These are phyloP conservation scores for Cyberlindnera nakhonratchasimensis DNA, from an alignment of 805 yeast genomes.

Conservation along the genomic window DNA sequence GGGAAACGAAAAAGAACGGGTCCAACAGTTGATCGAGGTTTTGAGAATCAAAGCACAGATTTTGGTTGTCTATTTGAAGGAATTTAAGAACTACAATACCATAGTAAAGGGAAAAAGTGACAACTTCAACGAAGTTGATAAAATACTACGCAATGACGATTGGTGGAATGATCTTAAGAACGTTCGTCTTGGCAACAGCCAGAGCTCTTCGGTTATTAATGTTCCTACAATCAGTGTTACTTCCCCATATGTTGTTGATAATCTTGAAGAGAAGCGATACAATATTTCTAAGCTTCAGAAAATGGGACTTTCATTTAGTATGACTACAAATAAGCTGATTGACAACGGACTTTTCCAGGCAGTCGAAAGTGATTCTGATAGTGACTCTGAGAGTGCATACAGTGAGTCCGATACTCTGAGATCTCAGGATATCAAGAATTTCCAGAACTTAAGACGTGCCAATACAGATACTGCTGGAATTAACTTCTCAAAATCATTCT, in stretches of 20 bases:
- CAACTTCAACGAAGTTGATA: slow-evolving; percentile 45
- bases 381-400: slow-evolving; percentile 28
- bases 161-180: slow-evolving; percentile 81
- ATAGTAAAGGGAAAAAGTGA: slow-evolving; percentile 65
- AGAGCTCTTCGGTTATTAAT: slow-evolving; percentile 26
- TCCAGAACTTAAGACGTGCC: slow-evolving; percentile 10
- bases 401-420: slow-evolving; percentile 18
- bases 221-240: slow-evolving; percentile 34
- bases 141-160: slow-evolving; percentile 53
- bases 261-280: slow-evolving; percentile 30
- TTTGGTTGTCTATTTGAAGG: slow-evolving; percentile 63
- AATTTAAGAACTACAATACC: slow-evolving; percentile 63
- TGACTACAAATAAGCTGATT: slow-evolving; percentile 58
- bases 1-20: slow-evolving; percentile 61
- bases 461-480: slow-evolving; percentile 3
- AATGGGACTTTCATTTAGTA: slow-evolving; percentile 73
- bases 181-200: slow-evolving; percentile 42
- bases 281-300: slow-evolving; percentile 63
- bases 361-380: slow-evolving; percentile 27
- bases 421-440: slow-evolving; percentile 5
- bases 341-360: slow-evolving; percentile 29
- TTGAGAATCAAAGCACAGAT: slow-evolving; percentile 81
- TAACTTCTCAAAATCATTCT: slow-evolving; percentile 1
- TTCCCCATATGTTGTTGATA: slow-evolving; percentile 23
- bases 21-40: slow-evolving; percentile 61